A percentile compares a stretch with the other conserved stretches of the same genome.
These are phyloP conservation scores for Chloranthus sessilifolius DNA, from an alignment of 164 flowering plant genomes.

Conservation along the genomic window DNA sequence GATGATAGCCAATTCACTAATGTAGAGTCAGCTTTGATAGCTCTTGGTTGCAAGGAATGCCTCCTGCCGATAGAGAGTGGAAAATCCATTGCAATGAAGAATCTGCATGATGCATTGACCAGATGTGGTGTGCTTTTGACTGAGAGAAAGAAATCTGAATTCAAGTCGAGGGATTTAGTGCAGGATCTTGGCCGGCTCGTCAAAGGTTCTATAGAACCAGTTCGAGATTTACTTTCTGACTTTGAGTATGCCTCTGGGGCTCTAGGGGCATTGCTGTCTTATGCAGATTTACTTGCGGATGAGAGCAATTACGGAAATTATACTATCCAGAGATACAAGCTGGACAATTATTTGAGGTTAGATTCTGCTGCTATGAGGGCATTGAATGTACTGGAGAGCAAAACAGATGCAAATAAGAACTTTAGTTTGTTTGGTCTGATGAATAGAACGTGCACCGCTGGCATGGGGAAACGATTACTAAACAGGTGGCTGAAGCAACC, in stretches of 20 bases:
- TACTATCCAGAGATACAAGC: slow-evolving; percentile 48
- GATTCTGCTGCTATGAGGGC: slow-evolving; percentile 99
- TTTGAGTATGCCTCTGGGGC: slow-evolving; percentile 77
- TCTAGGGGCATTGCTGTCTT: slow-evolving; percentile 69
- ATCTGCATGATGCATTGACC: slow-evolving; percentile 57
- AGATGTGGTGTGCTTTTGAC: slow-evolving; percentile 87
- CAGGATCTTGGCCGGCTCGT: slow-evolving; percentile 86
- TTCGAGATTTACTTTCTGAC: slow-evolving; percentile 64
- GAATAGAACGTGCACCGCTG: slow-evolving; percentile 98
- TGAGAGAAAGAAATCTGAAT: slow-evolving; percentile 82
- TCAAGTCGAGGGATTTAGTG: slow-evolving; percentile 74
- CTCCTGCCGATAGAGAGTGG: slow-evolving; percentile 61
- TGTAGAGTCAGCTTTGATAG: slow-evolving; percentile 80
- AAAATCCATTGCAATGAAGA: slow-evolving; percentile 48
- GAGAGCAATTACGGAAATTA: slow-evolving; percentile 80
- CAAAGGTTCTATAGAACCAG: slow-evolving; percentile 83
- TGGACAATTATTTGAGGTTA: slow-evolving; percentile 81
- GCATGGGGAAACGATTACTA: slow-evolving; percentile 90
- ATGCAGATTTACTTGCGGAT: slow-evolving; percentile 85
- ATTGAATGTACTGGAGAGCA: slow-evolving; percentile 85
- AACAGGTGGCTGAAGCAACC: slow-evolving; percentile 99
- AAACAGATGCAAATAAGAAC: slow-evolving; percentile 94
- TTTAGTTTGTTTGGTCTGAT: slow-evolving; percentile 91
- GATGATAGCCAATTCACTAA: slow-evolving; percentile 96
- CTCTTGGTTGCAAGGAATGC: slow-evolving; percentile 96